Conservation (phyloP, 495 filamentous ascomycete genomes). For the Aspergillus diversus region DNA sequence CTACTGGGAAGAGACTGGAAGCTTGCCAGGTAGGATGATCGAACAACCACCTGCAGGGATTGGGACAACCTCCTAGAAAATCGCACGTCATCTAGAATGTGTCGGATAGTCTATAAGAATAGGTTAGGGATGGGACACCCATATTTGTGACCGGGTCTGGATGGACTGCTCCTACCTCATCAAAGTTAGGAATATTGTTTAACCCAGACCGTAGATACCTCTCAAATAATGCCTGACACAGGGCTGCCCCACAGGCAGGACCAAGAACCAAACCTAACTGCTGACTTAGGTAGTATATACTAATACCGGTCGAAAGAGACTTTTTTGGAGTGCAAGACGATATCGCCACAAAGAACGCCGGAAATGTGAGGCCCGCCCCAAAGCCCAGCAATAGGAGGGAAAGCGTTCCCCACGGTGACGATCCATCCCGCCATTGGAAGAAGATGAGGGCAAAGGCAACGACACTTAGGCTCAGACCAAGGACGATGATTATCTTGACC, state of each 20-base stretch:
- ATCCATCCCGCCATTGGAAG: conserved; percentile 33
- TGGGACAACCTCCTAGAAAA: too few species aligned
- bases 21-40: too few species aligned
- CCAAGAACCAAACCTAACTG: conserved; percentile 42
- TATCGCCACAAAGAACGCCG: conserved; percentile 39
- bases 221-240: conserved; percentile 30
- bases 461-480: conserved; percentile 19
- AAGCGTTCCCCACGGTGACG: conserved; percentile 26
- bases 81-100: too few species aligned
- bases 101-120: too few species aligned
- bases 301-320: conserved; percentile 32
- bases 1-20: too few species aligned
- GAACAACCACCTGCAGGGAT: too few species aligned
- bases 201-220: conserved; percentile 13
- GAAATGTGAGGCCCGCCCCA: conserved; percentile 31
- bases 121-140: too few species aligned
- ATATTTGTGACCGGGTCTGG: too few species aligned
- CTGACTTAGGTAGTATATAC: conserved; percentile 39
- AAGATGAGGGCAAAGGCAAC: conserved; percentile 29
- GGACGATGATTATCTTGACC: conserved; percentile 25
- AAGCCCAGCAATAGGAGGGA: conserved; percentile 29
- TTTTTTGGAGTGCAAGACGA: conserved; percentile 27
- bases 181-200: too few species aligned
- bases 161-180: too few species aligned
- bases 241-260: conserved; percentile 23